Conservation (phyloP, 441 rosid genomes). For the Populus hybrid region DNA sequence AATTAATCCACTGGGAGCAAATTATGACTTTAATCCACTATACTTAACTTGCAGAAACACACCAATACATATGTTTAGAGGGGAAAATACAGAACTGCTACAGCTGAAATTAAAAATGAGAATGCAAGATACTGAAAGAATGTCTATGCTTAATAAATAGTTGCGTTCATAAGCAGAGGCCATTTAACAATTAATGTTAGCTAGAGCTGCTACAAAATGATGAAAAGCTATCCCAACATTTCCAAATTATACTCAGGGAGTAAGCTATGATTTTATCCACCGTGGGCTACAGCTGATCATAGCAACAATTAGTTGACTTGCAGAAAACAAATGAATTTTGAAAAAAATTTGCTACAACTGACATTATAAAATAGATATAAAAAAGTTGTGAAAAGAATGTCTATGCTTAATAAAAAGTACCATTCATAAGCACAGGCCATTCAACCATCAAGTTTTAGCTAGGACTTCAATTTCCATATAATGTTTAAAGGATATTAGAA, state of each 20-base stretch:
- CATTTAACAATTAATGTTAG: background rate
- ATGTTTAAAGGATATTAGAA: background rate
- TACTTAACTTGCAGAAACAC: slow-evolving; percentile 5
- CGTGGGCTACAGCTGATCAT: background rate
- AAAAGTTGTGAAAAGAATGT: background rate
- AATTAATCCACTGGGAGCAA: background rate
- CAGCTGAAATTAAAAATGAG: background rate
- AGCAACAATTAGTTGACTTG: too few relatives aligned
- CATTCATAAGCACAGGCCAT: background rate
- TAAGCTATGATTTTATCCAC: background rate
- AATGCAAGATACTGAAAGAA: background rate
- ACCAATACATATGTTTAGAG: background rate
- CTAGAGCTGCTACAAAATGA: background rate
- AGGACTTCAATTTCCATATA: background rate
- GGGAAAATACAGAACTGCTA: background rate
- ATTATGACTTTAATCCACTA: background rate
- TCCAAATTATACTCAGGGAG: background rate
- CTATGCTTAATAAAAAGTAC: background rate
- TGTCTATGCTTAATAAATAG: background rate
- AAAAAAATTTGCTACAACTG: background rate
- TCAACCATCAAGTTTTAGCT: background rate
- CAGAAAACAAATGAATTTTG: too few relatives aligned
- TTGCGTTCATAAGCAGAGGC: background rate
- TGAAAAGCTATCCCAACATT: background rate
- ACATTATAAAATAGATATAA: background rate